Evolutionary conservation across 345 rosid species (phyloP), one percentile per base, ranked within the genome.

Genomic region (Crucihimalaya himalaica): DNA sequence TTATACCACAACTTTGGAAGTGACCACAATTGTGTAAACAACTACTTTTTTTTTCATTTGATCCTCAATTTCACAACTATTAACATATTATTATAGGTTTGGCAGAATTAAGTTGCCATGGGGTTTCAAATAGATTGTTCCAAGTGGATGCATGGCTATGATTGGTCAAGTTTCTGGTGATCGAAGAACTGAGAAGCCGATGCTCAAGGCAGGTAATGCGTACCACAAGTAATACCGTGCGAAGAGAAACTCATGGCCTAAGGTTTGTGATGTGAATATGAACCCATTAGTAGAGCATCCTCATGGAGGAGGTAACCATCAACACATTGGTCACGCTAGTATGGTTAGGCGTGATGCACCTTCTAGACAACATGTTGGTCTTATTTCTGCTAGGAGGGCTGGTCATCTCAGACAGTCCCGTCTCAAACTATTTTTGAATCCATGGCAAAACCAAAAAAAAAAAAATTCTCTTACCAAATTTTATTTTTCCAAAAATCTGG

Each of bases 221-320:
- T 88, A 84, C 64, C 93, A 88, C 78, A 88, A 88, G 76, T 88
- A n/a, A n/a, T n/a, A 52, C 81, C 81, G 83, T 23, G 88, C 83
- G 2, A 21, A 21, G 23, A 21, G 23, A 21, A 21, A 21, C 23
- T 21, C 87, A 68, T 88, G 93, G 23, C 90, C 93, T 48, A 84
- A 85, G 86, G 90, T 88, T 6, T 87, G 89, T 73, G 90, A 89
- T 83, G 90, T 88, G 74, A 90, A 90, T 32, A 88, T 88, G 93
- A 88, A 88, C 19, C 89, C 93, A n/a, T n/a, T n/a, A 8, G 93
- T 88, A 0, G 93, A 86, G 87, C 93, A 86, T 83, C 90, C 89
- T 59, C 93, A 86, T 0, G 89, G 93, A 55, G 89, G 93, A 68
- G 93, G 90, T 83, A 88, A 86, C 85, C 93, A 88, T 68, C 93